Conservation (phyloP, 345 rosid species). For the Gossypium herbaceum region DNA sequence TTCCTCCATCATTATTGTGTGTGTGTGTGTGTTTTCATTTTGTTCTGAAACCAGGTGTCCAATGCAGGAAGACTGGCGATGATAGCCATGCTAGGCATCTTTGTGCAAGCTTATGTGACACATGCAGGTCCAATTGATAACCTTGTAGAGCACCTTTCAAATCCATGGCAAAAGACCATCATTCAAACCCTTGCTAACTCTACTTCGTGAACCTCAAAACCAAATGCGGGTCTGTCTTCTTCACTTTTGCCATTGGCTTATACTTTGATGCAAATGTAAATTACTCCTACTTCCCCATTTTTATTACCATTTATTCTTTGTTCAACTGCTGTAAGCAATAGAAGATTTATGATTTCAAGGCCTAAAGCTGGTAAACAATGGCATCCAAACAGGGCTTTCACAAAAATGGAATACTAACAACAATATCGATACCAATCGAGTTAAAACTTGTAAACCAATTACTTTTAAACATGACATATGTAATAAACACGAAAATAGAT, state of each 20-base stretch:
- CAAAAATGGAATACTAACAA: no score
- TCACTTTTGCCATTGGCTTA: constrained; percentile 4
- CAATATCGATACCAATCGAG: no score
- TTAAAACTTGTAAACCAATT: no score
- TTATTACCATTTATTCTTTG: neutral
- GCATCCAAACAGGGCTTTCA: no score
- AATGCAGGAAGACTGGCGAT: constrained; percentile 79
- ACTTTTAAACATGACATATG: no score
- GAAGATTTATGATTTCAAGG: neutral
- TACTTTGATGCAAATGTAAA: neutral
- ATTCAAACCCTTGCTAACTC: constrained; percentile 64
- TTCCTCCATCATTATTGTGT: neutral
- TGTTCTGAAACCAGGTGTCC: neutral
- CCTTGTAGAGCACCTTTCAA: constrained; percentile 77
- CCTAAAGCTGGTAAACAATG: neutral
- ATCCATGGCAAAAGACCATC: constrained; percentile 91
- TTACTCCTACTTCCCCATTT: neutral
- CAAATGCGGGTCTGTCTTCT: neutral
- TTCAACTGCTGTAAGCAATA: neutral
- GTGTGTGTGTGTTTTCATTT: neutral
- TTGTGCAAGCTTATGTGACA: constrained; percentile 85
- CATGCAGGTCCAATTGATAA: constrained; percentile 89
- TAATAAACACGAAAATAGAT: no score
- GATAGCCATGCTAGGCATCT: constrained; percentile 87
- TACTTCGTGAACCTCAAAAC: constrained; percentile 19